Evolutionary conservation across 192 early-diverging fungal genomes (phyloP).

Genomic region (Cetraspora pellucida): DNA sequence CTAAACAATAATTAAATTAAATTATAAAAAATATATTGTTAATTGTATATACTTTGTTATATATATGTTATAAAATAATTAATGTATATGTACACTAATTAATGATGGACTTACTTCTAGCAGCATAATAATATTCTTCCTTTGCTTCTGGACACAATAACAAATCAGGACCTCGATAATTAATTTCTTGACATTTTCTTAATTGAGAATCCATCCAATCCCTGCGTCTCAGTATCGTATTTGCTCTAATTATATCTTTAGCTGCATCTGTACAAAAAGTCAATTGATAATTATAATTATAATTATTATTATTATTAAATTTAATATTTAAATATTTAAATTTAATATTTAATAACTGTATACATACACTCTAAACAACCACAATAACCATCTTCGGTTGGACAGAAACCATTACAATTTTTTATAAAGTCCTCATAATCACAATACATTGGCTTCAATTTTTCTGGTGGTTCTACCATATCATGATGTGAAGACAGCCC

Average conservation of each 20-base stretch:
- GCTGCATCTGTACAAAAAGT: slow-evolving; percentile 19
- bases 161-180: slow-evolving; percentile 28
- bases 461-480: slow-evolving; percentile 20
- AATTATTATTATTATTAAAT: not conserved
- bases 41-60: not conserved
- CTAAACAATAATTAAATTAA: not conserved
- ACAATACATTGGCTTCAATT: slow-evolving; percentile 33
- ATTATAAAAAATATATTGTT: not conserved
- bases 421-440: slow-evolving; percentile 37
- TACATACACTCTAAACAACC: slow-evolving; percentile 35
- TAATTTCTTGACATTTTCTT: not conserved
- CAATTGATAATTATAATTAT: not conserved
- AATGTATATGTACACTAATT: not conserved
- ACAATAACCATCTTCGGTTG: slow-evolving; percentile 33
- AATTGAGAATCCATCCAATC: slow-evolving; percentile 28
- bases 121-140: slow-evolving; percentile 30
- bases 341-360: not conserved
- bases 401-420: slow-evolving; percentile 34
- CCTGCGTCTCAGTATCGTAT: slow-evolving; percentile 23
- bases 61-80: not conserved
- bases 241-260: slow-evolving; percentile 30
- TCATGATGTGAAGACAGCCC: slow-evolving; percentile 20
- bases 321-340: not conserved
- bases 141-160: slow-evolving; percentile 27
- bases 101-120: slow-evolving; percentile 23